phyloP scores from a whole-genome alignment of 106 monocot species.

The Narthecium ossifragum region DNA sequence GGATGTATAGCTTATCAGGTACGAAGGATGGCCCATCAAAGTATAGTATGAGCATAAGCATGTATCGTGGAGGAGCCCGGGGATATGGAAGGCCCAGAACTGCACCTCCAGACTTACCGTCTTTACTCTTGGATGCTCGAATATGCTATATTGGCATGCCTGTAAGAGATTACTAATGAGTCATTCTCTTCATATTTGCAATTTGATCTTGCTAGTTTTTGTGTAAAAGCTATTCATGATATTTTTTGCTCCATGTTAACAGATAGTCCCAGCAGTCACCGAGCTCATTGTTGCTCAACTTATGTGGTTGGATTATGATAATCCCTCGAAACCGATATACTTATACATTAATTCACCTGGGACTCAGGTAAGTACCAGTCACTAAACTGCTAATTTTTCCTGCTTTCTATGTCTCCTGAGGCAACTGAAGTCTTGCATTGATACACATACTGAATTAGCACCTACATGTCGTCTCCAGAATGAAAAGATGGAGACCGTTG shows the following conservation, averaged over 20 bases:
- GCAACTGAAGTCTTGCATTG: not conserved
- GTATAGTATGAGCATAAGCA: conserved; percentile 88
- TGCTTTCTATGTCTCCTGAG: not conserved
- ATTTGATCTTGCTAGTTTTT: not conserved
- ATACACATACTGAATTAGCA: conserved; percentile 19
- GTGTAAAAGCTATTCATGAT: not conserved
- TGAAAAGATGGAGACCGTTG: conserved; percentile 79
- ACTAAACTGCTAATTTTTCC: not conserved
- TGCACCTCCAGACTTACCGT: conserved; percentile 91
- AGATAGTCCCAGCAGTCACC: conserved; percentile 92
- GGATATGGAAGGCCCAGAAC: conserved; percentile 80
- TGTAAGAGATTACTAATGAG: conserved; percentile 32
- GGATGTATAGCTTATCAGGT: conserved; percentile 70
- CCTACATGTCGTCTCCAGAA: conserved; percentile 47
- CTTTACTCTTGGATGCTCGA: conserved; percentile 85
- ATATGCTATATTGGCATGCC: conserved; percentile 93
- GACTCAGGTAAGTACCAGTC: conserved; percentile 47
- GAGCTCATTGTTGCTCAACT: conserved; percentile 88
- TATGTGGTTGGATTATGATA: conserved; percentile 90
- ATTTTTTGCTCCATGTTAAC: conserved; percentile 12
- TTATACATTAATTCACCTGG: conserved; percentile 89
- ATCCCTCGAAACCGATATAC: conserved; percentile 84
- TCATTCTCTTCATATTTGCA: not conserved
- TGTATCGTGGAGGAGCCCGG: conserved; percentile 79
- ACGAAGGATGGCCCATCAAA: conserved; percentile 46